Evolutionary conservation across 805 yeast species (phyloP).

Genomic region (Candida patagonica): DNA sequence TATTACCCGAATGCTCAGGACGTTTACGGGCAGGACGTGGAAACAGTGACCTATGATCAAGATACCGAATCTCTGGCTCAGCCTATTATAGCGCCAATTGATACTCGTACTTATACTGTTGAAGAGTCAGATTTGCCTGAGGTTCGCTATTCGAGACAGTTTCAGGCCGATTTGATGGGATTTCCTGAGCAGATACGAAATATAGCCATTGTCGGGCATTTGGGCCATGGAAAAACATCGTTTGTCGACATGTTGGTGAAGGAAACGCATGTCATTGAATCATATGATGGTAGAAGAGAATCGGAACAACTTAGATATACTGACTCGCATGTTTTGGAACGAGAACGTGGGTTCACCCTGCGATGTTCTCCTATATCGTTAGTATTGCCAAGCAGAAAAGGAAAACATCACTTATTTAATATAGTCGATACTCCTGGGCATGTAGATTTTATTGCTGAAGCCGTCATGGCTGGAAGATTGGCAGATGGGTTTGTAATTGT

Average conservation of each 20-base stretch:
- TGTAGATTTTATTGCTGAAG: conserved; percentile 70
- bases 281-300: conserved; percentile 28
- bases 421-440: conserved; percentile 91
- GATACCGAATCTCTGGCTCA: conserved; percentile 44
- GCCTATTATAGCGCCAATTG: conserved; percentile 56
- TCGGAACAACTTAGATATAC: conserved; percentile 49
- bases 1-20: conserved; percentile 36
- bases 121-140: conserved; percentile 50
- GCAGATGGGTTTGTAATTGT: conserved; percentile 62
- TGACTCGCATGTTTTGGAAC: conserved; percentile 64
- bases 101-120: conserved; percentile 35
- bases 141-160: conserved; percentile 47
- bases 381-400: conserved; percentile 43
- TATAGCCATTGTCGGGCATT: conserved; percentile 67
- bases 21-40: conserved; percentile 55
- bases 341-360: conserved; percentile 60
- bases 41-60: conserved; percentile 47
- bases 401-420: conserved; percentile 50
- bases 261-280: conserved; percentile 49
- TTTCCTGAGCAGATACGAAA: conserved; percentile 63
- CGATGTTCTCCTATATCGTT: conserved; percentile 54
- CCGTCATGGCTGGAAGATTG: conserved; percentile 44
- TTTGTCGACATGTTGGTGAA: conserved; percentile 57
- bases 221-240: conserved; percentile 82
- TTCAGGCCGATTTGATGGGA: conserved; percentile 37